Evolutionary conservation across 2,329 filamentous ascomycete genomes (phyloP).

Genomic region (Aureobasidium sp.): DNA sequence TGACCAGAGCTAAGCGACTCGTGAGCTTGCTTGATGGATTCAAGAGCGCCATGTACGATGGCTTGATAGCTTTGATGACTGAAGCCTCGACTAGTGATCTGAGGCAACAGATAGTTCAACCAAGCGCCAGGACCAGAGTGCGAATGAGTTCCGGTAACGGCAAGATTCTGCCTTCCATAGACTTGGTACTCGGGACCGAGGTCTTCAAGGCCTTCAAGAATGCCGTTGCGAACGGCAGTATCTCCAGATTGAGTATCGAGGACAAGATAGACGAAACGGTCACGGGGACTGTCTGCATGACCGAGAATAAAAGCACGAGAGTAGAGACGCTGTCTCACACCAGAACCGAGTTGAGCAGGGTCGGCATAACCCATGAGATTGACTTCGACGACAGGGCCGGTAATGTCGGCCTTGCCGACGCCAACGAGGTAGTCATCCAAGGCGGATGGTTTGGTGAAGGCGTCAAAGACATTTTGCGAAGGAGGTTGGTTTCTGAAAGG

Average conservation of each 20-base stretch:
- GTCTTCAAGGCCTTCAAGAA: slow-evolving; percentile 61
- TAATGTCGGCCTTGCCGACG: slow-evolving; percentile 64
- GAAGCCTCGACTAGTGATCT: slow-evolving; percentile 82
- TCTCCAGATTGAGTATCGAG: slow-evolving; percentile 83
- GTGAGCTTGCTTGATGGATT: slow-evolving; percentile 77
- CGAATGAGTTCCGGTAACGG: slow-evolving; percentile 85
- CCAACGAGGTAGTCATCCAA: slow-evolving; percentile 52
- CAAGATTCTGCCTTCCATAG: slow-evolving; percentile 74
- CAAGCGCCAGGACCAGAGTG: slow-evolving; percentile 87
- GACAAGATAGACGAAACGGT: slow-evolving; percentile 79
- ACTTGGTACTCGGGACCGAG: slow-evolving; percentile 64
- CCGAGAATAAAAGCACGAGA: slow-evolving; percentile 84
- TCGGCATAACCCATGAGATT: slow-evolving; percentile 90
- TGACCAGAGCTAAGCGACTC: slow-evolving; percentile 59
- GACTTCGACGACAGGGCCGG: slow-evolving; percentile 77
- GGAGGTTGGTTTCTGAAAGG: not conserved
- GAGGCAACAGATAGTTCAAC: slow-evolving; percentile 88
- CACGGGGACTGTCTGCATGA: slow-evolving; percentile 52
- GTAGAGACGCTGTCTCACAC: slow-evolving; percentile 78
- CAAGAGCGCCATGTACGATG: slow-evolving; percentile 74
- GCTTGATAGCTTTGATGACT: slow-evolving; percentile 78
- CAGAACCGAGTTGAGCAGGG: slow-evolving; percentile 69
- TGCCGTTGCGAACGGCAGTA: slow-evolving; percentile 79
- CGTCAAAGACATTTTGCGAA: not conserved
- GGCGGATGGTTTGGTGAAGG: slow-evolving; percentile 14